These are phyloP conservation scores for Pythium periplocum DNA, from an alignment of 352 stramenopile genomes.

Conservation along the genomic window DNA sequence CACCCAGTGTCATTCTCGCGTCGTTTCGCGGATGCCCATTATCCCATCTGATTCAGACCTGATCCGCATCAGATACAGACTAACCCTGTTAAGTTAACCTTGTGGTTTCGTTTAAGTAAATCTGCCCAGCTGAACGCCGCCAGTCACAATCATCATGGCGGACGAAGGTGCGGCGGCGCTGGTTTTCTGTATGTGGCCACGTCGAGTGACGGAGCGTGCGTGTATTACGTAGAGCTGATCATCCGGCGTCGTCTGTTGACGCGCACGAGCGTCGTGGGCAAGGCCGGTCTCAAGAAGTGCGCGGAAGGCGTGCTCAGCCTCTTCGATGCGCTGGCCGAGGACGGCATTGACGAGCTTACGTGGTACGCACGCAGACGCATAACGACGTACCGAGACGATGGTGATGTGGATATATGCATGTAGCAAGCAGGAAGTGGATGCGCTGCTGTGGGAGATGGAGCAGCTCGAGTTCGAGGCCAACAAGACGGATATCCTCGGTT, in stretches of 20 bases:
- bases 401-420: neutral
- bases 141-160: constrained; percentile 25
- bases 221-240: constrained; percentile 34
- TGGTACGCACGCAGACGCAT: constrained; percentile 23
- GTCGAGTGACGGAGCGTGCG: neutral
- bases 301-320: constrained; percentile 66
- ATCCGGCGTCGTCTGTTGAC: constrained; percentile 75
- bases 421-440: constrained; percentile 65
- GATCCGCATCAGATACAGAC: too few species aligned
- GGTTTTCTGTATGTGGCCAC: neutral
- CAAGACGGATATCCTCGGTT: constrained; percentile 77
- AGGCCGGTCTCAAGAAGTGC: constrained; percentile 74
- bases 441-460: constrained; percentile 83
- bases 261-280: constrained; percentile 72
- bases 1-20: too few species aligned
- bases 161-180: constrained; percentile 45
- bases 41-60: too few species aligned
- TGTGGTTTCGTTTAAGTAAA: neutral
- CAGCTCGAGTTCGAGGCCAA: constrained; percentile 80
- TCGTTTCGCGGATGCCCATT: too few species aligned
- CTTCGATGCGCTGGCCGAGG: constrained; percentile 54
- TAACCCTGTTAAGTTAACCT: constrained; percentile 3
- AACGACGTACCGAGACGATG: neutral
- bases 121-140: constrained; percentile 1
- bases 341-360: constrained; percentile 46